Base-by-base conservation (phyloP, 2,329 filamentous ascomycete genomes). In the Aspergillus luchuensis region DNA sequence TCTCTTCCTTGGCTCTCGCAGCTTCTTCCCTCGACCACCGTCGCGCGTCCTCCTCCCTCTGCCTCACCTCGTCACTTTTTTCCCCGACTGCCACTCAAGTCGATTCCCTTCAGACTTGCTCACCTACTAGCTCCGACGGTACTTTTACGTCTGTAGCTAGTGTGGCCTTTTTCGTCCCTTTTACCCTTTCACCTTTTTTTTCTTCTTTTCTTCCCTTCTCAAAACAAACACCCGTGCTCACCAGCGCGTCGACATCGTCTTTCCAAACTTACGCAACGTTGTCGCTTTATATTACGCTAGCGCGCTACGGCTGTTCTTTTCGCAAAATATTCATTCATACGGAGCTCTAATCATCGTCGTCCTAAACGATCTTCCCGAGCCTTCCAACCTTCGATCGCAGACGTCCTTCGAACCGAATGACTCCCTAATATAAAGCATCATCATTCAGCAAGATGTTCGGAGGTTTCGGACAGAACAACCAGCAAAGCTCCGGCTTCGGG, bases 401-500 rank as follows among this genome's bases (percentile, higher is more conserved):
- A 50, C 33, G 6, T 41, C n/a, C 33, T 61, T 61, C 51, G 63
- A 66, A 70, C 69, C 47, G 64, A 63, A 74, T 76, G 72, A 71
- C 67, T 68, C 65, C 63, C 62, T 70, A 66, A 70, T 59, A 55
- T 62, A 62, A 63, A 63, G 61, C 50, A 62, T 62, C 59, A 63
- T 60, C 66, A 59, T 67, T 61, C 65, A 66, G 43, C 67, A 75
- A 66, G 62, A 77, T 77, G 73, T 77, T 74, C 23, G 59, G 57
- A 62, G 83, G 85, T 80, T 89, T 89, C 76, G 85, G 85, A 77
- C 81, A 83, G 71, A 83, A 82, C 64, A 86, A 83, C 72, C 76
- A 78, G 68, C 75, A 79, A 76, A 81, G 71, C 66, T 71, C 74
- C 56, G 73, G 71, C 66, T 76, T 77, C 68, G 76, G 77, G 47